phyloP scores from a whole-genome alignment of 2,329 filamentous ascomycete species.

The Hypomyces rosellus region DNA sequence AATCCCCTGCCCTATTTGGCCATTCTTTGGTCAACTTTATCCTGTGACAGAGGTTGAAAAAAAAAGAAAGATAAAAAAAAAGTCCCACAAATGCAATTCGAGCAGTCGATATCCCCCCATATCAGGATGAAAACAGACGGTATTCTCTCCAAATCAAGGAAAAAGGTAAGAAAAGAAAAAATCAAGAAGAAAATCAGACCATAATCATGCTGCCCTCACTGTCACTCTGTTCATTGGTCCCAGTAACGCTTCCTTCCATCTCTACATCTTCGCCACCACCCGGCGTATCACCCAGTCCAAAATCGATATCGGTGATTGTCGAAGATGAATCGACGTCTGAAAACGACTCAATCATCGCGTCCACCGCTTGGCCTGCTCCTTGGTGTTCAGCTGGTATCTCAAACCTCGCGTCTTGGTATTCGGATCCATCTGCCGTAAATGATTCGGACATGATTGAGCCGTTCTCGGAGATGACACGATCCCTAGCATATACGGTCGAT shows the following conservation, averaged over 20 bases:
- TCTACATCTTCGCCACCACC: background rate
- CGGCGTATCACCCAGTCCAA: background rate
- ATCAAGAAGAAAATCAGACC: background rate
- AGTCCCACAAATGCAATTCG: too few relatives aligned
- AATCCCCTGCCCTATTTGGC: too few relatives aligned
- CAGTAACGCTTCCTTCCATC: background rate
- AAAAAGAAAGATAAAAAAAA: too few relatives aligned
- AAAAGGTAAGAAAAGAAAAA: too few relatives aligned
- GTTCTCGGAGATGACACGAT: conserved; percentile 28
- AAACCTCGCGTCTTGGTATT: conserved; percentile 30
- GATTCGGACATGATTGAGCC: conserved; percentile 28
- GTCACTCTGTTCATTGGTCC: conserved; percentile 9
- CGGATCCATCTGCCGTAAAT: conserved; percentile 26
- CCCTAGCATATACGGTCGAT: conserved; percentile 28
- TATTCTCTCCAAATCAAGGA: too few relatives aligned
- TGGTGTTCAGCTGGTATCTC: conserved; percentile 27
- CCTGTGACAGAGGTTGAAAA: too few relatives aligned
- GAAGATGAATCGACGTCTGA: conserved; percentile 4
- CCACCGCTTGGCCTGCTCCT: conserved; percentile 17
- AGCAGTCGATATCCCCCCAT: too few relatives aligned
- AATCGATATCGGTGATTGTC: conserved; percentile 1
- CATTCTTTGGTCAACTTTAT: too few relatives aligned
- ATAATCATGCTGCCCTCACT: conserved; percentile 10
- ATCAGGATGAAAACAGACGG: too few relatives aligned
- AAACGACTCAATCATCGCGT: conserved; percentile 18